Evolutionary conservation across 1,284 basidiomycete species (phyloP).

Genomic region (Papiliotrema terrestris): DNA sequence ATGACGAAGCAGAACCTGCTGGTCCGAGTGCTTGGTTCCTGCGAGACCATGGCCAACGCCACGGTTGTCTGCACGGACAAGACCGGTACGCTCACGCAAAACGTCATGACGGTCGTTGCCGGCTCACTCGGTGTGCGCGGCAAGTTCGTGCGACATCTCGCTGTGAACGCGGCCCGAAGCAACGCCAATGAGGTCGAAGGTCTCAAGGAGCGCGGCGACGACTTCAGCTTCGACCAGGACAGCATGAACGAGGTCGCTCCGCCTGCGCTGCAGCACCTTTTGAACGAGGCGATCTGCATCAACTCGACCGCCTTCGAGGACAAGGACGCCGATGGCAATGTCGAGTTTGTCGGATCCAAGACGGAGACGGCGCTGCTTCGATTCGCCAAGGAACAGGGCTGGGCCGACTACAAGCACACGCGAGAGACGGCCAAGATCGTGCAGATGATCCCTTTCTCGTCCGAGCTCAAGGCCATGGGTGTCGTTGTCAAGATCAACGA

Average conservation of each 20-base stretch:
- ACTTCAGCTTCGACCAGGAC: slow-evolving; percentile 80
- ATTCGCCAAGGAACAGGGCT: slow-evolving; percentile 82
- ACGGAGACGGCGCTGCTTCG: slow-evolving; percentile 90
- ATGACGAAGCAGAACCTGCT: slow-evolving; percentile 95
- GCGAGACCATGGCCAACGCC: slow-evolving; percentile 98
- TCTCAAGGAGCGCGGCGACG: slow-evolving; percentile 44
- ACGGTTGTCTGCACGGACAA: slow-evolving; percentile 96
- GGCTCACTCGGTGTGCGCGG: slow-evolving; percentile 89
- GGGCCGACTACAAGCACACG: slow-evolving; percentile 69
- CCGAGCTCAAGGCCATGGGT: slow-evolving; percentile 94
- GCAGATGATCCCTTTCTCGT: slow-evolving; percentile 93
- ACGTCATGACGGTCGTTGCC: slow-evolving; percentile 92
- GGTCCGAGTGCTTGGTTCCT: slow-evolving; percentile 90
- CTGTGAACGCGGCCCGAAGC: slow-evolving; percentile 69
- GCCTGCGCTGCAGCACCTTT: slow-evolving; percentile 61
- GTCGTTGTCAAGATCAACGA: slow-evolving; percentile 68
- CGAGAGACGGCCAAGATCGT: slow-evolving; percentile 65
- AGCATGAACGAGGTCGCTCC: slow-evolving; percentile 65
- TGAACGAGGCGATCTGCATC: slow-evolving; percentile 84
- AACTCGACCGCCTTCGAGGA: slow-evolving; percentile 98
- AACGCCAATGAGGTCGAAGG: slow-evolving; percentile 64
- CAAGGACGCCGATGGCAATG: slow-evolving; percentile 61
- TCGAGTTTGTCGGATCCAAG: slow-evolving; percentile 85
- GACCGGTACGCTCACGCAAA: slow-evolving; percentile 87
- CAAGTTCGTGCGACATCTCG: slow-evolving; percentile 81